Evolutionary conservation across 106 monocot genomes (phyloP), one percentile per base, ranked within the genome.

Genomic region (Platanthera guangdongensis): DNA sequence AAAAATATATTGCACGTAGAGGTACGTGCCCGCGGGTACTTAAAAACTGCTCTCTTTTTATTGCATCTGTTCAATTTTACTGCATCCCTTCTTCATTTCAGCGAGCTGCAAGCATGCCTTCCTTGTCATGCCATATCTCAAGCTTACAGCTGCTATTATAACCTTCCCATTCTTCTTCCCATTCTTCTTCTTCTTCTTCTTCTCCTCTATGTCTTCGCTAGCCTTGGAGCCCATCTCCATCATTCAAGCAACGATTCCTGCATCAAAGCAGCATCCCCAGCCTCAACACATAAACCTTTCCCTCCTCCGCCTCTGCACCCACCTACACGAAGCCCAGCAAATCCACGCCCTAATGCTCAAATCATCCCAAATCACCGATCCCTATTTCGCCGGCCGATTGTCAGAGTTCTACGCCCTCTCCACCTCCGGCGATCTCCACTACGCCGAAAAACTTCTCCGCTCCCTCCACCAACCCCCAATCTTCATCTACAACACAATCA

Each of bases 311-410:
- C 80, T 79, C 78, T 88, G 84, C 84, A 7, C 67, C 65, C 81
- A 82, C 84, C 84, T 86, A 80, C 70, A 62, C 5, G 84, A 91
- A 78, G 86, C 88, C 67, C 21, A 54, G 72, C 91, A 91, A 65
- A 74, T 91, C 64, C 91, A 91, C 68, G 86, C 88, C 55, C 59
- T 74, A 63, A 83, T 91, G 77, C 10, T 86, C 80, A 91, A 91
- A 62, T 78, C 88, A 84, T 75, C 82, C 78, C 84, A 80, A 18
- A 47, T 73, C 82, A 11, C 83, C 75, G 83, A 88, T 74, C 76
- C 81, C 39, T 83, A 86, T 86, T 83, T 83, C 70, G 91, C 91
- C 76, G 88, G 85, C 73, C 86, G 88, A 51, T 72, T 92, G 70
- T 54, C 76, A 28, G 86, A 92, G 70, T 84, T 92, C 84, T 92